These are phyloP conservation scores for Xylaria sp. DNA, from an alignment of 2,329 filamentous ascomycete genomes.

Conservation along the genomic window DNA sequence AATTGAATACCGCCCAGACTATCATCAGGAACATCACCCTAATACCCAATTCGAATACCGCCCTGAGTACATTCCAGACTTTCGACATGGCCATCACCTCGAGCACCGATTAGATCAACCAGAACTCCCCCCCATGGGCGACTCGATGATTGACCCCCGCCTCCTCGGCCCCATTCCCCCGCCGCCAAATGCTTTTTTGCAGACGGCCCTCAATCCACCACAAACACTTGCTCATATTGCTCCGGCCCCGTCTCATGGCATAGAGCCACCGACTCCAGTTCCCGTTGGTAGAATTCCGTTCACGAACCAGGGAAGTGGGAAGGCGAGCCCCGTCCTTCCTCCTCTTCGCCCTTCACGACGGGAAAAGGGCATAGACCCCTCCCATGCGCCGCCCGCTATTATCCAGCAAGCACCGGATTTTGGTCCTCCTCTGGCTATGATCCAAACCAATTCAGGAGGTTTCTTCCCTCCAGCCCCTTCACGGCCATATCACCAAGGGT, in stretches of 20 bases:
- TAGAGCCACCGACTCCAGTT: slow-evolving; percentile 38
- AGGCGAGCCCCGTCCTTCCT: slow-evolving; percentile 52
- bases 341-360: slow-evolving; percentile 51
- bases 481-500: slow-evolving; percentile 53
- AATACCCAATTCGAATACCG: slow-evolving; percentile 28
- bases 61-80: slow-evolving; percentile 31
- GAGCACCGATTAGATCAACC: slow-evolving; percentile 32
- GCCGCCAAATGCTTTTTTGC: slow-evolving; percentile 51
- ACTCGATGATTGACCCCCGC: slow-evolving; percentile 48
- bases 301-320: slow-evolving; percentile 45
- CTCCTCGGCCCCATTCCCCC: slow-evolving; percentile 41
- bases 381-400: slow-evolving; percentile 39
- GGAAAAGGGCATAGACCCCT: slow-evolving; percentile 42
- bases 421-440: slow-evolving; percentile 44
- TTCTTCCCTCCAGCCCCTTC: slow-evolving; percentile 52
- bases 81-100: slow-evolving; percentile 24
- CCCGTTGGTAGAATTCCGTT: slow-evolving; percentile 50
- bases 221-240: slow-evolving; percentile 47
- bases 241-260: slow-evolving; percentile 43
- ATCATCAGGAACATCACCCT: slow-evolving; percentile 30
- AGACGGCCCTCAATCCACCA: slow-evolving; percentile 53
- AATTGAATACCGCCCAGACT: slow-evolving; percentile 32
- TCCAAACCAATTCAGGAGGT: slow-evolving; percentile 51
- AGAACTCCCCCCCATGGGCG: slow-evolving; percentile 31
- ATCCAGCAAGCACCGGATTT: slow-evolving; percentile 45